Base-by-base conservation (phyloP, 2,329 filamentous ascomycete genomes). In the Botrytis aclada region DNA sequence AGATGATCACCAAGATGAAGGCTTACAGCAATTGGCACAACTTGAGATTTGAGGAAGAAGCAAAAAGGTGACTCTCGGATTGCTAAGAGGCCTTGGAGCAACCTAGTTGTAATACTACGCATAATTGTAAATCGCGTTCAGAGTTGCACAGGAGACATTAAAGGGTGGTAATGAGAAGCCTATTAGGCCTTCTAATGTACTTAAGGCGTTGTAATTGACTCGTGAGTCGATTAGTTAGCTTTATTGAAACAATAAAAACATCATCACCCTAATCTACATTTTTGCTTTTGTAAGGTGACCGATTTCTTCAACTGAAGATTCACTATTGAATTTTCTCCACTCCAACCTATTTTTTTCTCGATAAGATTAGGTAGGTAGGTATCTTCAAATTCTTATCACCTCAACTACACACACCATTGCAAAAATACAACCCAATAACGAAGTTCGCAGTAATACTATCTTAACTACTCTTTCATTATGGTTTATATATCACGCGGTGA, bases 401-500 rank as follows among this genome's bases (percentile, higher is more conserved):
- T n/a, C 7, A 18, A 29, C 32, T 37, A 39, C 45, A 51, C 10
- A 54, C 22, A 51, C 25, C 25, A 29, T n/a, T 39, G 39, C 37
- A n/a, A 18, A 39, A 18, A 4, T 18, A 22, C 9, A 39, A 61
- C 6, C n/a, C 7, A 29, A 29, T 41, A 63, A 41, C 25, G 8
- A 39, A 51, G 22, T 4, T 51, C 8, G 63, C 45, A n/a, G 25
- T 51, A 3, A 37, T 25, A 8, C 4, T 2, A 66, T 1, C 25
- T 39, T 32, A 20, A 39, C 7, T 14, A 20, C 12, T 20, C 4
- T 39, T 39, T 54, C 25, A 51, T 14, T 16, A 66, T 66, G 64
- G 64, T 37, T 39, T 66, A 66, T 54, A 66, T 54, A 66, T 54
- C 64, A 29, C 54, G 64, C 45, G 64, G 32, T 8, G 32, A 66